These are phyloP conservation scores for Senna tora DNA, from an alignment of 306 rosid species.

Conservation along the genomic window DNA sequence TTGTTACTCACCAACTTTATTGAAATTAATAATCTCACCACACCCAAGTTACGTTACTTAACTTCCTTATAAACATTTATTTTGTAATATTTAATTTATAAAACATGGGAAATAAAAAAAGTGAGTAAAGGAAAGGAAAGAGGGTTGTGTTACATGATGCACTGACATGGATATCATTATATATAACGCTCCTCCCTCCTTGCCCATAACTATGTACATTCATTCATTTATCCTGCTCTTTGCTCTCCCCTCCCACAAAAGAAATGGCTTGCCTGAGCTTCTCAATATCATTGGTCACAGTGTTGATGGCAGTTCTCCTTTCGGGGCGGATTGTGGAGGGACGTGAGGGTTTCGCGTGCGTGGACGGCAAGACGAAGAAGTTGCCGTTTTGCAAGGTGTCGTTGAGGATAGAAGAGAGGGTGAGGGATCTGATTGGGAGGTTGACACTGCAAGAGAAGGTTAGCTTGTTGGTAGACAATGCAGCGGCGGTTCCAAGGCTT, in stretches of 20 bases:
- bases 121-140: no score
- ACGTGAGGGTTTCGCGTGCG: slow-evolving; percentile 73
- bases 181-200: slow-evolving; percentile 37
- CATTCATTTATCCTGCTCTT: no score
- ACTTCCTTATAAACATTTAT: background rate
- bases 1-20: slow-evolving; percentile 37
- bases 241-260: slow-evolving; percentile 5
- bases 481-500: slow-evolving; percentile 68
- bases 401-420: slow-evolving; percentile 54
- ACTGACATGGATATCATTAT: background rate
- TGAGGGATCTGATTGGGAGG: slow-evolving; percentile 72
- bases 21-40: slow-evolving; percentile 41
- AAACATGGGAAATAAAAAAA: no score
- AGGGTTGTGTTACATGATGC: no score
- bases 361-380: slow-evolving; percentile 41
- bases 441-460: slow-evolving; percentile 81
- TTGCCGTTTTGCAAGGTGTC: slow-evolving; percentile 56
- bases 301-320: slow-evolving; percentile 17
- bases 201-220: background rate
- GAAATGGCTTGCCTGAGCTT: slow-evolving; percentile 49
- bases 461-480: slow-evolving; percentile 60
- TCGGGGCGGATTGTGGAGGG: slow-evolving; percentile 35
- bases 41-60: slow-evolving; percentile 35
- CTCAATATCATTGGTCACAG: background rate
- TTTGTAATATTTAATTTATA: no score